Evolutionary conservation across 73 alveolate genomes (phyloP), one percentile per base, ranked within the genome.

Genomic region (Paramecium caudatum): DNA sequence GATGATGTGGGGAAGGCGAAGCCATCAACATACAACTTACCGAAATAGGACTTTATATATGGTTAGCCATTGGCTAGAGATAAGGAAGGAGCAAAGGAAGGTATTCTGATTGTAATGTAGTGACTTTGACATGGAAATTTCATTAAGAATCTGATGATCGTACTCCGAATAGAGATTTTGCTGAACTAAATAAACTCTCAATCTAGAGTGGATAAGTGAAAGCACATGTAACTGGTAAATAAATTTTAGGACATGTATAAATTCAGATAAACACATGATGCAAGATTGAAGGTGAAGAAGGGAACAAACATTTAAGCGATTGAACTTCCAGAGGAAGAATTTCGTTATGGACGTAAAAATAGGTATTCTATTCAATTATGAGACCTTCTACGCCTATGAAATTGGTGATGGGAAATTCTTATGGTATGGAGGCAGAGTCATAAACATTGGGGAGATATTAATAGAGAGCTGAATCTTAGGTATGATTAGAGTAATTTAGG

Each of bases 1-100:
- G 99, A 95, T 94, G 97, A 94, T 81, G 95, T 96, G 8, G 99
- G 99, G 7, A 93, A 91, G 49, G 46, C 95, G 36, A 96, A 96
- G 91, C 97, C 97, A 4, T 47, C 93, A 25, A 82, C 97, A 9
- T 49, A 90, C n/a, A 91, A 93, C 16, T 94, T 96, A 23, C 99
- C 99, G 8, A 92, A 91, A 5, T 93, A 91, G 5, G 96, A 91
- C 9, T 95, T 93, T 82, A 83, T 95, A 5, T 96, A 91, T 86
- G 99, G 99, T 3, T 83, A 92, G 48, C 94, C 96, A 39, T 94
- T 91, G 16, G 85, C 90, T 16, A 90, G 91, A 74, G 98, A 96
- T 43, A 91, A 81, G 17, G 99, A 95, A 94, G 98, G 97, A 16
- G 98, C 96, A 3, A 86, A 91, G 16, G 93, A 91, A 78, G 96